Base-by-base conservation (phyloP, 345 rosid species). In the Lepidium africanum region DNA sequence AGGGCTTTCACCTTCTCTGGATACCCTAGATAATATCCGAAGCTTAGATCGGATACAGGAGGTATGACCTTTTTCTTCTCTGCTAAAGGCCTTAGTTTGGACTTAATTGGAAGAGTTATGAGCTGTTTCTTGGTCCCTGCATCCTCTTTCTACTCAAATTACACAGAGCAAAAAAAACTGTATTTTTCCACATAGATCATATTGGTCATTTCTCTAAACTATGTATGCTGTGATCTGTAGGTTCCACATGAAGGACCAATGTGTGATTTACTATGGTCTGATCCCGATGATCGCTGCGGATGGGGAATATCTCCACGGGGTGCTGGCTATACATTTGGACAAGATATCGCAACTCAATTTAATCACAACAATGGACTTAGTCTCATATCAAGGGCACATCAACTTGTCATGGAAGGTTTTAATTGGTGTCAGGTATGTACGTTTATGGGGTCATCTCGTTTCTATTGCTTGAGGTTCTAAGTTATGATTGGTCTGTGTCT, bases 241-340 rank as follows among this genome's bases (percentile, higher is more conserved):
- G 96, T 86, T 79, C 96, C 91, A 30, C 95, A 88, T 38, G 89
- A 84, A 65, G 95, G 95, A 72, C 95, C 89, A 52, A 86, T 86
- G 96, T 86, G 96, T 76, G 96, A 88, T 81, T 88, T 88, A 55
- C 76, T 88, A 48, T 88, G 95, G 91, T 88, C 80, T 14, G 98
- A 77, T 53, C 80, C 80, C 1, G 80, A 77, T 39, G 80, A 77
- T 54, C 80, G 80, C 0, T 77, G 80, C 48, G 80, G 80, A 16
- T 77, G 80, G 80, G 80, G 80, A 67, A 77, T 77, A 65, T 77
- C 80, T 59, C 80, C 80, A 38, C 55, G 80, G 21, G 80, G 80
- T 30, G 80, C 80, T 72, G 80, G 80, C 5, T 77, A 77, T 40
- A 77, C 80, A 25, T 77, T 77, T 55, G 80, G 80, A 47, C 95